Conservation (phyloP, 768 basidiomycete genomes). For the Tephrocybe sp. region DNA sequence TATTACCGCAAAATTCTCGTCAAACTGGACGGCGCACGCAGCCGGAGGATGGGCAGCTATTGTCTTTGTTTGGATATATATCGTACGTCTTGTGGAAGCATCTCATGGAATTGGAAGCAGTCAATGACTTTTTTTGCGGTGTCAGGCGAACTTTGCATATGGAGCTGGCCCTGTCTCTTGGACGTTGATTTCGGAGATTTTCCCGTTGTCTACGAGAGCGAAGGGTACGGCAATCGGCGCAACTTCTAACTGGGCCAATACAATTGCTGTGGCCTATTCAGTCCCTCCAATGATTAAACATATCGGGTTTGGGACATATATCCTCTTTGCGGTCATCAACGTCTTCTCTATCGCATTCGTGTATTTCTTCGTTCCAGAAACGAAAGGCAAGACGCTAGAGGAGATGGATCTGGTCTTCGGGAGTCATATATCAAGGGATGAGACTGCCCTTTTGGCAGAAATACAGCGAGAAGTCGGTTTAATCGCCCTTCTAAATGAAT, state of each 20-base stretch:
- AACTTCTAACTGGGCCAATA: slow-evolving; percentile 40
- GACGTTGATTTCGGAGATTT: slow-evolving; percentile 39
- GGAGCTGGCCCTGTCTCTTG: slow-evolving; percentile 17
- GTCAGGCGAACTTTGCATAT: slow-evolving; percentile 6
- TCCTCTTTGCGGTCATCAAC: slow-evolving; percentile 27
- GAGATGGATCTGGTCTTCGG: slow-evolving; percentile 25
- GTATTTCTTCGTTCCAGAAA: slow-evolving; percentile 28
- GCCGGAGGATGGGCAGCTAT: slow-evolving; percentile 26
- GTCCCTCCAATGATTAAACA: slow-evolving; percentile 34
- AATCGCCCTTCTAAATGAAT: slow-evolving; percentile 3
- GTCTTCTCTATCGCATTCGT: slow-evolving; percentile 25
- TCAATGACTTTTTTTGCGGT: background rate
- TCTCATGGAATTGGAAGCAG: slow-evolving; percentile 22
- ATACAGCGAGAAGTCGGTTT: slow-evolving; percentile 18
- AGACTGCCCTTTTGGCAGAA: slow-evolving; percentile 13
- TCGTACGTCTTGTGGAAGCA: slow-evolving; percentile 33
- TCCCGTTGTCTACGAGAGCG: slow-evolving; percentile 38
- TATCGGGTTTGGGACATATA: slow-evolving; percentile 32
- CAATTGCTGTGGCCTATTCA: slow-evolving; percentile 23
- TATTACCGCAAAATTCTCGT: slow-evolving; percentile 16
- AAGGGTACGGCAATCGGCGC: slow-evolving; percentile 41
- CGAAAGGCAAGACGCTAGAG: slow-evolving; percentile 27
- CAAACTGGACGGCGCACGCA: slow-evolving; percentile 20
- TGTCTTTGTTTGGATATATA: slow-evolving; percentile 40
- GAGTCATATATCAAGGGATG: slow-evolving; percentile 15